Percentiles rank a stretch among this genome's conserved stretches.
These are phyloP conservation scores for Boletus sp. DNA, from an alignment of 768 basidiomycete species.

Conservation along the genomic window DNA sequence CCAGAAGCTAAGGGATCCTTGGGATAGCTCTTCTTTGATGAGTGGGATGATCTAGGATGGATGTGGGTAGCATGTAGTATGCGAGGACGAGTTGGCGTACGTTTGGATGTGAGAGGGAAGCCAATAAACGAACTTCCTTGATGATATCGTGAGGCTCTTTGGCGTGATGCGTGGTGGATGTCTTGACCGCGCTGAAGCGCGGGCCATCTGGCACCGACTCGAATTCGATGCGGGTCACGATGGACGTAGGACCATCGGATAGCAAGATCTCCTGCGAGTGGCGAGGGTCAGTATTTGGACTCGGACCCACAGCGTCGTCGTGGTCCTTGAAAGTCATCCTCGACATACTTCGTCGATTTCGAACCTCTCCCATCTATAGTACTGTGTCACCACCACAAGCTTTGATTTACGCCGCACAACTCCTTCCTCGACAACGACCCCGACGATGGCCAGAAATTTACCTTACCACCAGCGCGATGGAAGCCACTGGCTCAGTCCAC, in stretches of 20 bases:
- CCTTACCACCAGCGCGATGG: conserved; percentile 19
- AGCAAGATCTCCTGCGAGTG: no score
- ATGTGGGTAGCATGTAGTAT: not conserved
- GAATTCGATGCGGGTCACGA: no score
- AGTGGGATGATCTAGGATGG: conserved; percentile 51
- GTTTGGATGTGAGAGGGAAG: conserved; percentile 48
- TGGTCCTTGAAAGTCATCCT: no score
- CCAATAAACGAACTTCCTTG: conserved; percentile 58
- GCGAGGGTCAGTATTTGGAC: no score
- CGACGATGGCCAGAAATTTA: no score
- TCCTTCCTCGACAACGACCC: no score
- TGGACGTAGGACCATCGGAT: no score
- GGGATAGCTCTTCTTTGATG: conserved; percentile 43
- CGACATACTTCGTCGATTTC: no score
- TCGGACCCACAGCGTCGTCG: no score
- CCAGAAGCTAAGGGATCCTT: conserved; percentile 22
- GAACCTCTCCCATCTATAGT: no score
- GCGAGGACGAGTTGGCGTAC: conserved; percentile 35
- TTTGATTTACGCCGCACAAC: no score
- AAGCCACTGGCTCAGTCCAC: conserved; percentile 24
- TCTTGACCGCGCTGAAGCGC: conserved; percentile 44
- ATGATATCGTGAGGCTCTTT: conserved; percentile 69
- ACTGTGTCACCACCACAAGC: no score
- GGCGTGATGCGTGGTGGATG: conserved; percentile 43
- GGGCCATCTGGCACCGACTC: conserved; percentile 5